Conservation (phyloP, 2,329 filamentous ascomycete species). For the Hypoxylon sp. region DNA sequence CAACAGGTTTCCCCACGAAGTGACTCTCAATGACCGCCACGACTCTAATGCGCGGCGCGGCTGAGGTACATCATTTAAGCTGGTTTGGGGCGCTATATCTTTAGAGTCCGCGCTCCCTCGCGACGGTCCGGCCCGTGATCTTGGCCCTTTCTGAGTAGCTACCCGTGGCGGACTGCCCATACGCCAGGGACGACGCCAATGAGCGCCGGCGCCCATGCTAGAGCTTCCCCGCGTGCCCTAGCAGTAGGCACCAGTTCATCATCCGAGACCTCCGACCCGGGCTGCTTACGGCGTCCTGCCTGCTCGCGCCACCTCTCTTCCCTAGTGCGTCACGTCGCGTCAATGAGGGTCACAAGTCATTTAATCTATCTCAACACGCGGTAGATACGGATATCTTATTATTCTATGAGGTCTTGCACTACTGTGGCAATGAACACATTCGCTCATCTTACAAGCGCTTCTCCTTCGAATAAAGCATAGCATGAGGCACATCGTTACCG, state of each 20-base stretch:
- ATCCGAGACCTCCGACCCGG: background rate
- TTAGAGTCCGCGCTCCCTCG: too few species aligned
- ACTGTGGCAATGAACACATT: background rate
- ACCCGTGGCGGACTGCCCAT: background rate
- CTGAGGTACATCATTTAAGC: background rate
- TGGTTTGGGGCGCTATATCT: too few species aligned
- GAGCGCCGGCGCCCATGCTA: background rate
- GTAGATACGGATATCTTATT: background rate
- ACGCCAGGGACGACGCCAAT: background rate
- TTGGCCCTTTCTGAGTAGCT: background rate
- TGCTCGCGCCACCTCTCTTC: background rate
- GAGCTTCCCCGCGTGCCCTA: background rate
- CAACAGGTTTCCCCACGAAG: background rate
- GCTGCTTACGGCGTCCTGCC: background rate
- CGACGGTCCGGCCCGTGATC: background rate
- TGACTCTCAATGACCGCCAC: background rate
- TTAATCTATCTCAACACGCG: background rate
- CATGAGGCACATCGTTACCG: background rate
- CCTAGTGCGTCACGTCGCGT: background rate
- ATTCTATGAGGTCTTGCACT: background rate
- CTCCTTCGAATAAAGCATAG: background rate
- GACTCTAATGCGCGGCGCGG: background rate
- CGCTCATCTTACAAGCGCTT: background rate
- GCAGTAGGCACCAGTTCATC: background rate
- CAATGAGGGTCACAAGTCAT: background rate